Base-by-base conservation (phyloP, 2,329 filamentous ascomycete genomes). In the Penicillium sp. region DNA sequence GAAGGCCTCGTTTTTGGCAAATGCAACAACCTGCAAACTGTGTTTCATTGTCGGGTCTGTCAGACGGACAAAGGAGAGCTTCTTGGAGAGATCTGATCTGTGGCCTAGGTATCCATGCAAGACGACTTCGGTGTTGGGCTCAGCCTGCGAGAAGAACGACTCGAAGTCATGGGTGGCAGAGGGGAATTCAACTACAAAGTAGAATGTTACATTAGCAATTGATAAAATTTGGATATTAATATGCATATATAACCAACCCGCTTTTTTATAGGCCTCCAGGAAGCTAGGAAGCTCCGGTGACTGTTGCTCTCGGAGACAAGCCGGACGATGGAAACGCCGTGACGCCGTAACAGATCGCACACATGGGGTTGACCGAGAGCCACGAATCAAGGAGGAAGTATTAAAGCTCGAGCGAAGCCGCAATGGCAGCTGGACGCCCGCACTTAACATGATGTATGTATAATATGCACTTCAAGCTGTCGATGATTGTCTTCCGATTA, bases 71-170 rank as follows among this genome's bases (percentile, higher is more conserved):
- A 96, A 96, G 2, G 84, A 84, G 20, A 95, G 77, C 37, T 82
- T 85, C 51, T 86, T 86, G 26, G 85, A 85, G 22, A 92, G 78
- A 64, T 89, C 85, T 58, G 85, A 82, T 27, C 85, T 81, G 56
- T 84, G 85, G 25, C 85, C 85, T 0, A 96, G 73, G 64, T 92
- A 94, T 20, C 92, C 92, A 70, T 86, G 81, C 1, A 89, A 71
- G 0, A 79, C 78, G 29, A 89, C 79, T 20, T 74, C 67, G 7
- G 77, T 64, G 6, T 70, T 74, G 3, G 67, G 56, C 15, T 65
- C 57, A 9, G 67, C 69, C 43, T 69, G 53, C 5, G 67, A 58
- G 31, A 74, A 57, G 35, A 77, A 69, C 0, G 67, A 65, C 55
- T 67, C 60, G 50, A 77, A 74, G 44, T 72, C 75, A 73, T 69